Evolutionary conservation across 2,329 filamentous ascomycete species (phyloP).

Genomic region (Nannizziopsis barbatae): DNA sequence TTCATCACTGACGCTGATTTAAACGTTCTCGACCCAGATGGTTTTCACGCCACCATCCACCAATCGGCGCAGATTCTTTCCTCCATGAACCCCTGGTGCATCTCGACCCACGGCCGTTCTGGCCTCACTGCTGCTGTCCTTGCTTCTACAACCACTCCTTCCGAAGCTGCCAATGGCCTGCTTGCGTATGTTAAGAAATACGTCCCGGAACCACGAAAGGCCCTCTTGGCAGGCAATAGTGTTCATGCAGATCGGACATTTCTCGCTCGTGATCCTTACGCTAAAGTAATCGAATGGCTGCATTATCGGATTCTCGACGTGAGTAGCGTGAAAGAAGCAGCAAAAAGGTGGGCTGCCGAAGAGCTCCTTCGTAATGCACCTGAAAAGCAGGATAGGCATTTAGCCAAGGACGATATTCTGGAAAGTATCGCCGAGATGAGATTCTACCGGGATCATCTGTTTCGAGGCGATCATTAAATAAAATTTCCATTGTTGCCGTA

Average conservation of each 20-base stretch:
- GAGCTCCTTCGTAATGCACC: slow-evolving; percentile 53
- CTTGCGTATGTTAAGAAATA: slow-evolving; percentile 65
- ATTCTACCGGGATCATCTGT: slow-evolving; percentile 66
- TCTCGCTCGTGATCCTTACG: slow-evolving; percentile 62
- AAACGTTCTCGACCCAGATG: slow-evolving; percentile 59
- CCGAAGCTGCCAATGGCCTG: slow-evolving; percentile 59
- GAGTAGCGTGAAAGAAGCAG: slow-evolving; percentile 83
- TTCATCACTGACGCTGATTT: slow-evolving; percentile 77
- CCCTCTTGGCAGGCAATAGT: slow-evolving; percentile 78
- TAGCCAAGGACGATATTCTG: slow-evolving; percentile 78
- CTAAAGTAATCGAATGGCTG: slow-evolving; percentile 59
- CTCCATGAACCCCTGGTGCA: slow-evolving; percentile 84
- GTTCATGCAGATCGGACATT: slow-evolving; percentile 86
- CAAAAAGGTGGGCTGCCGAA: slow-evolving; percentile 63
- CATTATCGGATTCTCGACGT: slow-evolving; percentile 90
- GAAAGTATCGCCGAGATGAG: slow-evolving; percentile 89
- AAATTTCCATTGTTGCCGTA: too few species aligned
- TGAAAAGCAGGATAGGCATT: slow-evolving; percentile 62
- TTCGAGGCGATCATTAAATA: slow-evolving; percentile 28
- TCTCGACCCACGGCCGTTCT: slow-evolving; percentile 62
- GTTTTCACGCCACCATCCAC: slow-evolving; percentile 72
- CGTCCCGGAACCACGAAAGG: slow-evolving; percentile 55
- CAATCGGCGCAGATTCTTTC: slow-evolving; percentile 59
- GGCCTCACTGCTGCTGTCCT: slow-evolving; percentile 70
- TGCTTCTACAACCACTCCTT: slow-evolving; percentile 58